Conservation (phyloP, 169 alveolate genomes). For the Plasmodium relictum region DNA sequence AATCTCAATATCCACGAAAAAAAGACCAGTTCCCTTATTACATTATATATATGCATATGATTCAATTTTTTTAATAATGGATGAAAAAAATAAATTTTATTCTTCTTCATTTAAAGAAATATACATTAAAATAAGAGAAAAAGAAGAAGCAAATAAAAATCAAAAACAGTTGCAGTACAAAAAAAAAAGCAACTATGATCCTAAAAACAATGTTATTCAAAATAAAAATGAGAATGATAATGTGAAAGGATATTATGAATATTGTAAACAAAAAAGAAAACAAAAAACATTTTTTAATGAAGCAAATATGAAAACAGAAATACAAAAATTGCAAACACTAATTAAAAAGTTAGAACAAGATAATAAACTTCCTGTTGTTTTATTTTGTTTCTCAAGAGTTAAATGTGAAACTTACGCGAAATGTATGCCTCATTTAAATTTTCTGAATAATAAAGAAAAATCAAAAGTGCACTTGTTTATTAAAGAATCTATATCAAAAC, state of each 20-base stretch:
- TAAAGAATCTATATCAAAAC: conserved; percentile 87
- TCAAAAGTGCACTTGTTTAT: conserved; percentile 90
- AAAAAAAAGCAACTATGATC: conserved; percentile 5
- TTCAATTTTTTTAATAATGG: conserved; percentile 59
- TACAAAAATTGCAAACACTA: conserved; percentile 88
- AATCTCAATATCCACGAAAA: conserved; percentile 93
- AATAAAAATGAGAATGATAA: conserved; percentile 13
- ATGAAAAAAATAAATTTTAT: conserved; percentile 74
- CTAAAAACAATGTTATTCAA: neutral
- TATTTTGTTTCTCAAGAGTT: conserved; percentile 95
- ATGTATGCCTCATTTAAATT: conserved; percentile 88
- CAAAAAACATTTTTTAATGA: conserved; percentile 57
- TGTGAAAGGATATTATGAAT: conserved; percentile 39
- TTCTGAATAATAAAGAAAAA: conserved; percentile 88
- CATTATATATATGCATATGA: conserved; percentile 91
- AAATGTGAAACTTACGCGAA: conserved; percentile 93
- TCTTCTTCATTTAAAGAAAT: conserved; percentile 80
- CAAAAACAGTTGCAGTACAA: conserved; percentile 29
- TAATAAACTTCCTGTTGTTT: conserved; percentile 95
- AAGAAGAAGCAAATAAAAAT: conserved; percentile 78
- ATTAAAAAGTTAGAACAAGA: conserved; percentile 85
- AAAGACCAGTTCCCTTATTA: conserved; percentile 97
- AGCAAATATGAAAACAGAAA: conserved; percentile 86
- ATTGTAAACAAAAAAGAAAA: conserved; percentile 59
- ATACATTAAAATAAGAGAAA: conserved; percentile 71